phyloP scores from a whole-genome alignment of 495 filamentous ascomycete genomes.

The Hypoxylon rickii region DNA sequence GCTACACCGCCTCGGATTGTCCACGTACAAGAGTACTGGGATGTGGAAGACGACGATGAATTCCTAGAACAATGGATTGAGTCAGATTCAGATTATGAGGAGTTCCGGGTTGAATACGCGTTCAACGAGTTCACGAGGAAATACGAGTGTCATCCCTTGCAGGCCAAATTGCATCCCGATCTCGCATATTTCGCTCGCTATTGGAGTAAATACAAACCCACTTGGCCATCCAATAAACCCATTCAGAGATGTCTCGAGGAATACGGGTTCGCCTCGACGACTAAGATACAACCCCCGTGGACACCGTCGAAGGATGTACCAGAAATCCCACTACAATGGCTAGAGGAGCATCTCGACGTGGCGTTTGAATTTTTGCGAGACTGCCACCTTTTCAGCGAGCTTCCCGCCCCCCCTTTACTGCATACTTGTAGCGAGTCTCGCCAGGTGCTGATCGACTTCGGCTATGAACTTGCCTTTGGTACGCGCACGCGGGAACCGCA shows the following conservation, averaged over 20 bases:
- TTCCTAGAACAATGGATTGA: background rate
- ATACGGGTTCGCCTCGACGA: slow-evolving; percentile 2
- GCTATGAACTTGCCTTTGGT: slow-evolving; percentile 12
- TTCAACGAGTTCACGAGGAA: background rate
- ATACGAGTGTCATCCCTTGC: background rate
- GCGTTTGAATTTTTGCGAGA: slow-evolving; percentile 11
- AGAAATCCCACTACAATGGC: slow-evolving; percentile 6
- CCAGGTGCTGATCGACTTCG: slow-evolving; percentile 2
- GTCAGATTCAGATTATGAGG: background rate
- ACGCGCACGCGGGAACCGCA: slow-evolving; percentile 1
- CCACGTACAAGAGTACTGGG: slow-evolving; percentile 3
- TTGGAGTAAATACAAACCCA: background rate
- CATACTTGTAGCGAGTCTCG: slow-evolving; percentile 17
- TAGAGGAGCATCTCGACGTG: slow-evolving; percentile 2
- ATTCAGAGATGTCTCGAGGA: background rate
- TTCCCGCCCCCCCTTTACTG: slow-evolving; percentile 8
- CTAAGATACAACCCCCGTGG: background rate
- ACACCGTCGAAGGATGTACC: background rate
- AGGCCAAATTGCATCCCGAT: slow-evolving; percentile 6
- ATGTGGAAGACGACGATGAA: background rate
- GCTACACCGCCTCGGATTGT: slow-evolving; percentile 15
- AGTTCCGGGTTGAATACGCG: background rate
- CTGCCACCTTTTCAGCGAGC: slow-evolving; percentile 10
- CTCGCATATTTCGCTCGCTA: slow-evolving; percentile 6
- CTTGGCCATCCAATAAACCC: background rate